These are phyloP conservation scores for Picea sitchensis DNA, from an alignment of 75 land plant species.

Conservation along the genomic window DNA sequence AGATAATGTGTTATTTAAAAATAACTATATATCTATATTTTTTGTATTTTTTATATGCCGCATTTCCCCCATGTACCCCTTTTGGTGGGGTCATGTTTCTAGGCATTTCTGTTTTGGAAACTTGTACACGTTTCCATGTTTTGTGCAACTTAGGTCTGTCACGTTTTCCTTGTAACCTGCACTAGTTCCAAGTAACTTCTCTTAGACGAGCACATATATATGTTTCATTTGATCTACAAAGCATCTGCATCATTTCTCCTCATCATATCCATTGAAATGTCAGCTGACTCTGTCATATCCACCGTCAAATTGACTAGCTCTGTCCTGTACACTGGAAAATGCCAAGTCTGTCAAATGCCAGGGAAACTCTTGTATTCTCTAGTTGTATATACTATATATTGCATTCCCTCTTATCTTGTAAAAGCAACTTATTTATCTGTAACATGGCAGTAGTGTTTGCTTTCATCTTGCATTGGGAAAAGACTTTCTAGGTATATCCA, in stretches of 20 bases:
- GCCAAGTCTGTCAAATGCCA: neutral
- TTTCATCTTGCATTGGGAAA: neutral
- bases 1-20: too few relatives aligned
- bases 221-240: neutral
- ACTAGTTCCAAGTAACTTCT: neutral
- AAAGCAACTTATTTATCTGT: neutral
- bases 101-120: too few relatives aligned
- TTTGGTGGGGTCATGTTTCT: too few relatives aligned
- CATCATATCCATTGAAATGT: too few relatives aligned
- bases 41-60: too few relatives aligned
- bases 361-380: neutral
- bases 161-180: neutral
- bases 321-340: too few relatives aligned
- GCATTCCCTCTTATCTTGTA: neutral
- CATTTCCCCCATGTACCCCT: too few relatives aligned
- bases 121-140: too few relatives aligned
- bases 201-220: neutral
- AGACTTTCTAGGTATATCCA: neutral
- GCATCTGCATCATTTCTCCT: neutral
- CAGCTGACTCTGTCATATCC: neutral
- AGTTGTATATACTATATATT: neutral
- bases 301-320: neutral
- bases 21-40: too few relatives aligned
- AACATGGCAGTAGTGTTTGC: neutral
- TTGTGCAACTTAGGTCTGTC: neutral